Evolutionary conservation across 306 rosid species (phyloP), one percentile per base, ranked within the genome.

Genomic region (Bauhinia variegata): DNA sequence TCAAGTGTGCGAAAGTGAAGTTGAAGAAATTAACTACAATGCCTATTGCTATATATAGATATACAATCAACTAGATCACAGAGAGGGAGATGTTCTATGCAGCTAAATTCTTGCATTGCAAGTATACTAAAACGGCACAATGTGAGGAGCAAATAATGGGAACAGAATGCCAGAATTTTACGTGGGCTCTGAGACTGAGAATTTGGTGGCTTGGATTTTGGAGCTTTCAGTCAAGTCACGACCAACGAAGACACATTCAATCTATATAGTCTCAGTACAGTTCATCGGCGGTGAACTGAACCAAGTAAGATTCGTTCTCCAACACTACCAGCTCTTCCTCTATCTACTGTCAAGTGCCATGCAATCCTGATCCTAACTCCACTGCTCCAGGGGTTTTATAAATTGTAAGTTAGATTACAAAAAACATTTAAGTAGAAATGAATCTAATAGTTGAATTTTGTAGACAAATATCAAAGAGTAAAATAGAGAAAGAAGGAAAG

Each of bases 161-260:
- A 33, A 65, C 41, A 11, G 62, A 54, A 14, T 66, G 64, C 11
- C 14, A 31, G 50, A n/a, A 50, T 74, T 19, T 5, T 54, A 56
- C 11, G 63, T 9, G 43, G 76, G 74, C n/a, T n/a, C 60, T 8
- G 8, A 16, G 78, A 71, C 36, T 63, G 54, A 78, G 92, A 48
- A 47, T 71, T 79, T 64, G 64, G 84, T 59, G 87, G 85, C 92
- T 84, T 79, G 65, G 70, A 76, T 49, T 76, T 79, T 76, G 92
- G 92, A 86, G 83, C 92, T 49, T 59, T 32, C 13, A n/a, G 51
- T 48, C 32, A 32, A 60, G n/a, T 34, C 42, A 75, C 15, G 4
- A 18, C 58, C 6, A 56, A 33, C 15, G 33, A 28, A 23, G 28
- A 23, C 28, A 23, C 28, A 61, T 32, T 0, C 4, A 57, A 28